These are phyloP conservation scores for Guyanaporus albipodus DNA, from an alignment of 768 basidiomycete genomes.

Conservation along the genomic window DNA sequence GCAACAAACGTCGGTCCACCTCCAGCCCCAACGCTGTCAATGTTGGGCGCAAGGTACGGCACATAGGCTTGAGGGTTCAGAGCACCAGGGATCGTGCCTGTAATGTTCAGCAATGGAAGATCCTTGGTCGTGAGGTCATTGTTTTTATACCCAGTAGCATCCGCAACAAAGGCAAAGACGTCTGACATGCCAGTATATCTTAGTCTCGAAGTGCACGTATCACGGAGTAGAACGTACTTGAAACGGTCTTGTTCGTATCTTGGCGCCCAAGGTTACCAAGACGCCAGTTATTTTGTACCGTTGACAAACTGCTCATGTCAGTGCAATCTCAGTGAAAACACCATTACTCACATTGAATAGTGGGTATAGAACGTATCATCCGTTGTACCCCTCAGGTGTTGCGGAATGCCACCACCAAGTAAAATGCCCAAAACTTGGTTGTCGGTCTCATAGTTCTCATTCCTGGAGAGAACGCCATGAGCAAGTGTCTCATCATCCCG, in stretches of 20 bases:
- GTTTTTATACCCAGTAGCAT: constrained; percentile 39
- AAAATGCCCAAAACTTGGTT: background rate
- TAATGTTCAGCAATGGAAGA: constrained; percentile 39
- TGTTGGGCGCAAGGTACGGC: constrained; percentile 41
- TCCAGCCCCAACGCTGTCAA: constrained; percentile 39
- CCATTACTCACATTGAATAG: background rate
- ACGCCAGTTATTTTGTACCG: constrained; percentile 58
- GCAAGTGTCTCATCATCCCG: no score
- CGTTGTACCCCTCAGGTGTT: background rate
- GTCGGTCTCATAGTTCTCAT: background rate
- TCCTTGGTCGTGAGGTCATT: constrained; percentile 29
- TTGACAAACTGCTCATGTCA: constrained; percentile 34
- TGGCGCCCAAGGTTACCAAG: constrained; percentile 56
- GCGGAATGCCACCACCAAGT: background rate
- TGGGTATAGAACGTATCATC: background rate
- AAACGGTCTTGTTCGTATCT: constrained; percentile 45
- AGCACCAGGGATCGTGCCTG: constrained; percentile 41
- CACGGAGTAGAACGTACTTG: constrained; percentile 7
- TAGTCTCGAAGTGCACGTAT: background rate
- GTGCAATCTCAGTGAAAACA: no score
- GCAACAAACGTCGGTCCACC: constrained; percentile 39
- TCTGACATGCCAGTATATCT: constrained; percentile 28
- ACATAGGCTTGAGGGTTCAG: constrained; percentile 39
- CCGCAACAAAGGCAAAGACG: constrained; percentile 50
- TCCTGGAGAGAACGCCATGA: background rate